Percentiles rank a stretch among this genome's conserved stretches.
phyloP scores from a whole-genome alignment of 2,329 filamentous ascomycete species.

The Aplosporella prunicola region DNA sequence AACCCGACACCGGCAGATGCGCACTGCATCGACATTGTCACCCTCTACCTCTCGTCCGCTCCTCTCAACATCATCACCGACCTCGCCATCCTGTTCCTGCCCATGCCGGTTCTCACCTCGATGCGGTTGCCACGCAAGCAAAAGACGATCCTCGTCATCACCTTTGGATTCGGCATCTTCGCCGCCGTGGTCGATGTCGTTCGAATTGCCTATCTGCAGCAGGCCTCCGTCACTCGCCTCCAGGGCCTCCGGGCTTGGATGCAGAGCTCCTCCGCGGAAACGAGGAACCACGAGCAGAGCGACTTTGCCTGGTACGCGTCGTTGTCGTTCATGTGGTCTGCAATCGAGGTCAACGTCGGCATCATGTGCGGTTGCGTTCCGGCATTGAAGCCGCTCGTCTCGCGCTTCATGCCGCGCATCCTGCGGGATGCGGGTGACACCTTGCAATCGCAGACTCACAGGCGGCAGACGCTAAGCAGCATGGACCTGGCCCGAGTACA shows the following conservation, averaged over 20 bases:
- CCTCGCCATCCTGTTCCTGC: slow-evolving; percentile 74
- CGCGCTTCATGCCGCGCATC: slow-evolving; percentile 49
- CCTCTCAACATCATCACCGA: slow-evolving; percentile 91
- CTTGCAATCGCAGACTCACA: slow-evolving; percentile 15
- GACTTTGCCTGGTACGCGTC: slow-evolving; percentile 65
- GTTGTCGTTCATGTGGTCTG: slow-evolving; percentile 85
- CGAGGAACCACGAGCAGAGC: slow-evolving; percentile 31
- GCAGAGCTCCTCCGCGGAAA: slow-evolving; percentile 17
- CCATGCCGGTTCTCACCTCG: slow-evolving; percentile 76
- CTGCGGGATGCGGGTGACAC: slow-evolving; percentile 37
- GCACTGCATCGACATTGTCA: slow-evolving; percentile 52
- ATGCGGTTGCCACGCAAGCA: slow-evolving; percentile 80
- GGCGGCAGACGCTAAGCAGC: slow-evolving; percentile 19
- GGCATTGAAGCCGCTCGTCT: slow-evolving; percentile 75
- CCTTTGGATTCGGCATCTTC: slow-evolving; percentile 80
- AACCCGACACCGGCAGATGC: slow-evolving; percentile 37
- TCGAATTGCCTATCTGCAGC: slow-evolving; percentile 80
- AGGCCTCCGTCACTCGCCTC: slow-evolving; percentile 47
- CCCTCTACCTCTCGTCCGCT: slow-evolving; percentile 61
- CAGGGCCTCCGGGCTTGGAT: slow-evolving; percentile 20
- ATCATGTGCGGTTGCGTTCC: slow-evolving; percentile 91
- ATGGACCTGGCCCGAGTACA: slow-evolving; percentile 8
- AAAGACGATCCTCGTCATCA: slow-evolving; percentile 77
- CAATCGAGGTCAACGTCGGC: slow-evolving; percentile 81
- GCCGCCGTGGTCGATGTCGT: slow-evolving; percentile 82